Base-by-base conservation (phyloP, 176 grass and related monocot genomes). In the Hordeum marinum region DNA sequence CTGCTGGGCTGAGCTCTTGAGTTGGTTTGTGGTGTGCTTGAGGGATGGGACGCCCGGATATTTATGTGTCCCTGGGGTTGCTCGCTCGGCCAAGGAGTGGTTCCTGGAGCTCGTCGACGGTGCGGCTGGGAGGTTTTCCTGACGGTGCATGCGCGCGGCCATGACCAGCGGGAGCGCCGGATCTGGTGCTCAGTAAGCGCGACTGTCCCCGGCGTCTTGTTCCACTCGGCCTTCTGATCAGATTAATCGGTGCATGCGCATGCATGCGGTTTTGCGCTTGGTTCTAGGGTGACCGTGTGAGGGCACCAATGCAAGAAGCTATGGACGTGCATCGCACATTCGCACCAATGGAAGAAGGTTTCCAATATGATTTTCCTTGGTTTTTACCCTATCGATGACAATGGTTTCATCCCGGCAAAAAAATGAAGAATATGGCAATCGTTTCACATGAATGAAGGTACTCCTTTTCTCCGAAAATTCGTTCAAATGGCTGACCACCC, bases 81-180 rank as follows among this genome's bases (percentile, higher is more conserved):
- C 11, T 46, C 20, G 65, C 42, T 15, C 13, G 24, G 42, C 24
- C 23, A 57, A 63, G 24, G 75, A 81, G 79, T 82, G 88, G 63
- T 40, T 90, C 52, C 4, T 72, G 78, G 72, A 55, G 54, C 14
- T 85, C 62, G 23, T 41, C 52, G 67, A 23, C 32, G 54, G 40
- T 60, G 87, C 75, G 83, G 88, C 20, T 18, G 34, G 54, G 88
- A 90, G 88, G 73, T 25, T 78, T 82, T 82, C 15, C 63, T 26
- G 77, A 81, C 29, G 24, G 21, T 9, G 55, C 39, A 74, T 50
- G 66, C 67, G 52, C 24, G 23, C 75, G 66, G 15, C 45, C 37
- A 48, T 60, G 68, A 18, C 72, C 72, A 59, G 14, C 72, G 48
- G 46, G 79, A 75, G 72, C 15, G 72, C 8, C 72, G 45, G 72